Conservation (phyloP, 768 basidiomycete genomes). For the Lactarius pseudohatsudake region DNA sequence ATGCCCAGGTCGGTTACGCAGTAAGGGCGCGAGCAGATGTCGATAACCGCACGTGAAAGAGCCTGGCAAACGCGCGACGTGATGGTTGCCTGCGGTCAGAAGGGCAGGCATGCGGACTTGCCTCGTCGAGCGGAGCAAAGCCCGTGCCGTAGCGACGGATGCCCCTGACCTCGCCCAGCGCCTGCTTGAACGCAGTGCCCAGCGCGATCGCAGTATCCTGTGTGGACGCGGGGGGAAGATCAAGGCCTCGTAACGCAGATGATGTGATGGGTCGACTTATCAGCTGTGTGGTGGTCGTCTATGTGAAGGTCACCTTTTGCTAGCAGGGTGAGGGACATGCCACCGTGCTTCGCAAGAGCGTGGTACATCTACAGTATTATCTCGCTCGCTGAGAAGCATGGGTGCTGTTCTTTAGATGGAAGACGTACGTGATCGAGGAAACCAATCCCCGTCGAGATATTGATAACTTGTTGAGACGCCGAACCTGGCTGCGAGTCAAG, state of each 20-base stretch:
- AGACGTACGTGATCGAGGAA: constrained; percentile 90
- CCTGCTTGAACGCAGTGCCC: constrained; percentile 90
- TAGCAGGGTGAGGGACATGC: constrained; percentile 86
- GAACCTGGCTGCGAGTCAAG: constrained; percentile 77
- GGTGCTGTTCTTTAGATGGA: neutral
- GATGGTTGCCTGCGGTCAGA: constrained; percentile 4
- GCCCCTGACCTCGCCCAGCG: constrained; percentile 90
- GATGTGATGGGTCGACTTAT: constrained; percentile 53
- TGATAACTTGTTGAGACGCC: constrained; percentile 65
- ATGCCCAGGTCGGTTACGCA: constrained; percentile 90
- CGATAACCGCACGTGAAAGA: constrained; percentile 92
- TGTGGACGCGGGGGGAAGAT: constrained; percentile 37
- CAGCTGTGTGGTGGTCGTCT: constrained; percentile 98
- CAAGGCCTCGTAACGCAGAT: constrained; percentile 3
- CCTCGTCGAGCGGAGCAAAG: constrained; percentile 96
- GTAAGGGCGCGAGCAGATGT: constrained; percentile 96
- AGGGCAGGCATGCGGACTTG: constrained; percentile 36
- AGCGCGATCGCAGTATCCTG: constrained; percentile 89
- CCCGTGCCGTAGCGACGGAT: constrained; percentile 95
- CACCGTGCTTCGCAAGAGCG: constrained; percentile 94
- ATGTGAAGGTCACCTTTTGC: constrained; percentile 97
- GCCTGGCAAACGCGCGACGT: constrained; percentile 52
- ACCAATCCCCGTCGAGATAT: constrained; percentile 93
- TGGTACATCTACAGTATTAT: constrained; percentile 79
- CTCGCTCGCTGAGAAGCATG: neutral